These are phyloP conservation scores for Phaeomoniella chlamydospora DNA, from an alignment of 2,329 filamentous ascomycete genomes.

Conservation along the genomic window DNA sequence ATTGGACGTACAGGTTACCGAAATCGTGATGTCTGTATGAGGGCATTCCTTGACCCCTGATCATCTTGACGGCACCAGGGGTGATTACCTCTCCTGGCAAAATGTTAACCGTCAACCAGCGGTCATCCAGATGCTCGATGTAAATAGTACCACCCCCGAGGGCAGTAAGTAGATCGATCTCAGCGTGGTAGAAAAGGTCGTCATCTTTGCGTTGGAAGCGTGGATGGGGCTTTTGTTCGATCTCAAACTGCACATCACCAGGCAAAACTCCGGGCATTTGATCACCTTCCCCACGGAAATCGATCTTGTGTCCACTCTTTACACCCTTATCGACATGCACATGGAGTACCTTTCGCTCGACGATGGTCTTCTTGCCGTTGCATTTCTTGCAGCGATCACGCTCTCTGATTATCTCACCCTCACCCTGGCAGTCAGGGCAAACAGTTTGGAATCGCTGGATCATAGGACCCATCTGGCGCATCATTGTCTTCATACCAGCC, in stretches of 20 bases:
- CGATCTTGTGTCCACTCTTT: slow-evolving; percentile 84
- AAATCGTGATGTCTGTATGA: slow-evolving; percentile 87
- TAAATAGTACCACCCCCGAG: slow-evolving; percentile 81
- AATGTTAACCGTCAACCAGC: slow-evolving; percentile 90
- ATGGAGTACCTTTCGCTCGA: slow-evolving; percentile 95
- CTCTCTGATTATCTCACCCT: slow-evolving; percentile 91
- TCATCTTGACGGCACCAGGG: slow-evolving; percentile 86
- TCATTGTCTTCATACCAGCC: slow-evolving; percentile 98
- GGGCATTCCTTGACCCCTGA: slow-evolving; percentile 95
- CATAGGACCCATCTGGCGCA: slow-evolving; percentile 99
- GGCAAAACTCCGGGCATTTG: slow-evolving; percentile 85
- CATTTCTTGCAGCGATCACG: slow-evolving; percentile 97
- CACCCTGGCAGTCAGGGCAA: slow-evolving; percentile 94
- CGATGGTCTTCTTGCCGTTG: slow-evolving; percentile 91
- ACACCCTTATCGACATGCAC: slow-evolving; percentile 95
- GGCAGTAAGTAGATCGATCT: slow-evolving; percentile 91
- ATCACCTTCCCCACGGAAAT: slow-evolving; percentile 93
- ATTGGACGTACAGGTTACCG: slow-evolving; percentile 94
- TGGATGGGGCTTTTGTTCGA: slow-evolving; percentile 95
- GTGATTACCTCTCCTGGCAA: slow-evolving; percentile 87
- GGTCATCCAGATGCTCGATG: slow-evolving; percentile 92
- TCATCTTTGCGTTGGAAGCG: slow-evolving; percentile 95
- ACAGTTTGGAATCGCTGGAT: slow-evolving; percentile 99
- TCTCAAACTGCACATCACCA: slow-evolving; percentile 95
- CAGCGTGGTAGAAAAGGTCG: slow-evolving; percentile 85